Evolutionary conservation across 345 rosid genomes (phyloP).

Genomic region (Jatropha curcas): DNA sequence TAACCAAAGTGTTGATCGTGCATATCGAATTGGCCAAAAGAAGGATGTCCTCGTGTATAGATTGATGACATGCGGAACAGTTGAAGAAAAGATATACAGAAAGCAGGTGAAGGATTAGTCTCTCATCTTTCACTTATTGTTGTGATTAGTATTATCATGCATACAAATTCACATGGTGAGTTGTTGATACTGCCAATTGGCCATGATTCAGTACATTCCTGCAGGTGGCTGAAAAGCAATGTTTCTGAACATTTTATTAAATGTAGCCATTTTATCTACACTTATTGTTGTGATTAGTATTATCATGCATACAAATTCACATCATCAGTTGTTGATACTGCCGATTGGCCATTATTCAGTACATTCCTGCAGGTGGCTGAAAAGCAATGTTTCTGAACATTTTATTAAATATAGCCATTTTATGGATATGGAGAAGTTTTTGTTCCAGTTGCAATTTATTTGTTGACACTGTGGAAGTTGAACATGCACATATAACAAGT

Average conservation of each 20-base stretch:
- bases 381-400: neutral
- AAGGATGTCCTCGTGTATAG: constrained; percentile 94
- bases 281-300: too few species aligned
- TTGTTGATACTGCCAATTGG: too few species aligned
- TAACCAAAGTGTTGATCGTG: constrained; percentile 98
- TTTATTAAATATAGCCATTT: too few species aligned
- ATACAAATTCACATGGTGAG: neutral
- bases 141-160: neutral
- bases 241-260: too few species aligned
- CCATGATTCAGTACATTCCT: too few species aligned
- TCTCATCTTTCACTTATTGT: neutral
- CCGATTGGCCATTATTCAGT: neutral
- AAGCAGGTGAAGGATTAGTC: constrained; percentile 63
- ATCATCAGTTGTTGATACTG: neutral
- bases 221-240: too few species aligned
- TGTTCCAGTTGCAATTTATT: neutral
- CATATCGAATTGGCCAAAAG: constrained; percentile 93
- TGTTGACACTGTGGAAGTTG: neutral
- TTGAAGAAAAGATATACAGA: constrained; percentile 96
- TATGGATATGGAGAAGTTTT: neutral
- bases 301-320: too few species aligned
- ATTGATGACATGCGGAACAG: constrained; percentile 95
- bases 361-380: neutral
- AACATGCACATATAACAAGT: neutral
- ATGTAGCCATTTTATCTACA: too few species aligned